Conservation (phyloP, 1,139 yeast genomes). For the Lipomyces yarrowii region DNA sequence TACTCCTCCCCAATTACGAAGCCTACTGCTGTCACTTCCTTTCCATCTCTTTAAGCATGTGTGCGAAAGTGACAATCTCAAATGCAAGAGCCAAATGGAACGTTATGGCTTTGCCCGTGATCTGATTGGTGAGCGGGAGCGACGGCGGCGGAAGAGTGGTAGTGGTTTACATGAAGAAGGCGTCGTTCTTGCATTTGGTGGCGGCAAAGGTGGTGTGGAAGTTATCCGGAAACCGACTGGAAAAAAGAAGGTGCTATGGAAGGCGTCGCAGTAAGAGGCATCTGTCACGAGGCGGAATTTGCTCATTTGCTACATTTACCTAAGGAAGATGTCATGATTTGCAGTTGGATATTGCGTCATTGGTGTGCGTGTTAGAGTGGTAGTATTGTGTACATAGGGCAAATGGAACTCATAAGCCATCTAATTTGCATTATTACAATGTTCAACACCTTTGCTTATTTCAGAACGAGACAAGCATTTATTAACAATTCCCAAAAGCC, state of each 20-base stretch:
- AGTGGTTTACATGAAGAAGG: slow-evolving; percentile 38
- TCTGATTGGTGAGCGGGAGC: slow-evolving; percentile 36
- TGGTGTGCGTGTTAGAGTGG: background rate
- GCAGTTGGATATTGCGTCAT: background rate
- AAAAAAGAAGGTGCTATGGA: slow-evolving; percentile 41
- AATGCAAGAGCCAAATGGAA: slow-evolving; percentile 39
- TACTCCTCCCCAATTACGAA: slow-evolving; percentile 34
- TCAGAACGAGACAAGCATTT: background rate
- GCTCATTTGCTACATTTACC: background rate
- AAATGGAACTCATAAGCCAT: background rate
- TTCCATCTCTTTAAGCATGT: slow-evolving; percentile 39
- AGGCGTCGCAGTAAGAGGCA: slow-evolving; percentile 33
- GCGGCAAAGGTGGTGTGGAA: slow-evolving; percentile 43
- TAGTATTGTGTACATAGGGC: background rate
- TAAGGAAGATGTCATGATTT: background rate
- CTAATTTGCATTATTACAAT: background rate
- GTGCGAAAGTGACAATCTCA: slow-evolving; percentile 38
- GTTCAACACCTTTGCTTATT: background rate
- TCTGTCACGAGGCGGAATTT: background rate
- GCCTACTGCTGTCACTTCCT: slow-evolving; percentile 37
- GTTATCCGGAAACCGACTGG: slow-evolving; percentile 40
- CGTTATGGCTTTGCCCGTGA: slow-evolving; percentile 41
- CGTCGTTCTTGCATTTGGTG: slow-evolving; percentile 44
- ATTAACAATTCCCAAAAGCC: background rate
- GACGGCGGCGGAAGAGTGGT: slow-evolving; percentile 32